These are phyloP conservation scores for Xylariaceae sp. DNA, from an alignment of 2,329 filamentous ascomycete species.

Conservation along the genomic window DNA sequence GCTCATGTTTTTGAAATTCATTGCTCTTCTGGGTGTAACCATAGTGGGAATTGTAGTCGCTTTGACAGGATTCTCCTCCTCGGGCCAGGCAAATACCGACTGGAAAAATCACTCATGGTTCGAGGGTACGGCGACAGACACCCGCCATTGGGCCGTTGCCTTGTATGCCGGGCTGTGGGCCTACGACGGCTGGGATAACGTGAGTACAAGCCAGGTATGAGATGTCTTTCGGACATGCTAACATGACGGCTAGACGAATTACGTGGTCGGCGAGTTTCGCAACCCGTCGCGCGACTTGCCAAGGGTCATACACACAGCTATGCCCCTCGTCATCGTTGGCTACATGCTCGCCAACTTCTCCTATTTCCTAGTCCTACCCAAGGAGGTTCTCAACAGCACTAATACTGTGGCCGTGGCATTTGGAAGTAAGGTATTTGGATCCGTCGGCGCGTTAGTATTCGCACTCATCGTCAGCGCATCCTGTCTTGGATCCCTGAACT, in stretches of 20 bases:
- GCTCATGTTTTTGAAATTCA: slow-evolving; percentile 96
- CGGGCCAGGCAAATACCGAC: slow-evolving; percentile 70
- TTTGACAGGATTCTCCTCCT: slow-evolving; percentile 73
- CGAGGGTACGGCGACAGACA: slow-evolving; percentile 72
- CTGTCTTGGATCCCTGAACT: slow-evolving; percentile 93
- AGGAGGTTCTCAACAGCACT: slow-evolving; percentile 72
- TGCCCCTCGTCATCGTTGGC: slow-evolving; percentile 85
- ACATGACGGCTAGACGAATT: slow-evolving; percentile 68
- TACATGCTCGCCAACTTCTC: slow-evolving; percentile 89
- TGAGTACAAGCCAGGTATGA: slow-evolving; percentile 42
- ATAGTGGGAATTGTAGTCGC: slow-evolving; percentile 88
- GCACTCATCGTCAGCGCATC: slow-evolving; percentile 86
- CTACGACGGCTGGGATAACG: slow-evolving; percentile 98
- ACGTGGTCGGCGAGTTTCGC: slow-evolving; percentile 94
- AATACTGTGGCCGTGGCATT: slow-evolving; percentile 98
- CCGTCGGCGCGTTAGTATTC: slow-evolving; percentile 74
- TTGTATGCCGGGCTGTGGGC: slow-evolving; percentile 96
- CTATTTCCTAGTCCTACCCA: slow-evolving; percentile 90
- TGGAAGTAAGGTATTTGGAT: slow-evolving; percentile 83
- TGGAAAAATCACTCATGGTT: slow-evolving; percentile 93
- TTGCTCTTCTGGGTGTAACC: slow-evolving; percentile 82
- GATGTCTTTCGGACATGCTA: slow-evolving; percentile 20
- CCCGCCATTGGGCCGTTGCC: slow-evolving; percentile 87
- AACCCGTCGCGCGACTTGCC: slow-evolving; percentile 87
- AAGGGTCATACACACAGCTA: slow-evolving; percentile 91